Evolutionary conservation across 2,329 filamentous ascomycete species (phyloP).

Genomic region (Aphanoascus verrucosus): DNA sequence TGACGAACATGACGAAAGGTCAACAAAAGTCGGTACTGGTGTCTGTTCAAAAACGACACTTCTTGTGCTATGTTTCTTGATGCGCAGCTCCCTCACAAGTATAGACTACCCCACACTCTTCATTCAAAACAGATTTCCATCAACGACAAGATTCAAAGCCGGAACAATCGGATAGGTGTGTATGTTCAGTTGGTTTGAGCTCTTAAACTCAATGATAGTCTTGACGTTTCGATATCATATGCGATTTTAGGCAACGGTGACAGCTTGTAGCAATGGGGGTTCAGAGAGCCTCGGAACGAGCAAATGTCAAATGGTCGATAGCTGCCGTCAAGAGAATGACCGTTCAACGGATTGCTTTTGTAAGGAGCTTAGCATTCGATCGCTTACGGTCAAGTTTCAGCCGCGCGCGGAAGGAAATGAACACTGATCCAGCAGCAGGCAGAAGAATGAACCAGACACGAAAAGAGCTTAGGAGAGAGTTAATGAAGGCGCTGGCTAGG

Average conservation of each 20-base stretch:
- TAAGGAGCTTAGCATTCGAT: too few species aligned
- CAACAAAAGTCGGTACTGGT: not conserved
- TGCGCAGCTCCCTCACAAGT: not conserved
- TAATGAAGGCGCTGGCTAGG: not conserved
- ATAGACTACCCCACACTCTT: not conserved
- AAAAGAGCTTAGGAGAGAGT: not conserved
- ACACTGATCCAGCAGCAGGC: too few species aligned
- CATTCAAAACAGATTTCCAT: not conserved
- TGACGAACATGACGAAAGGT: slow-evolving; percentile 11
- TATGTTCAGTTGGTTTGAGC: not conserved
- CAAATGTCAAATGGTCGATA: too few species aligned
- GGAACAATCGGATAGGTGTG: not conserved
- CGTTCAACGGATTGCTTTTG: too few species aligned
- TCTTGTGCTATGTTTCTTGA: not conserved
- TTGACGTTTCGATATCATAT: not conserved
- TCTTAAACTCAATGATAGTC: not conserved
- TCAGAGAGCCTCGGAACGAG: too few species aligned
- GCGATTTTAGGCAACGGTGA: not conserved
- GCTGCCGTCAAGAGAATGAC: too few species aligned
- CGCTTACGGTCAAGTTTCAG: too few species aligned
- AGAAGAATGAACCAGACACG: not conserved
- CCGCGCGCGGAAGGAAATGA: too few species aligned
- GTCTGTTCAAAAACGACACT: not conserved
- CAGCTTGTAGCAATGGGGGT: too few species aligned
- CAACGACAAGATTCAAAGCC: not conserved